phyloP scores from a whole-genome alignment of 768 basidiomycete genomes.

The Cystobasidium tubakii region DNA sequence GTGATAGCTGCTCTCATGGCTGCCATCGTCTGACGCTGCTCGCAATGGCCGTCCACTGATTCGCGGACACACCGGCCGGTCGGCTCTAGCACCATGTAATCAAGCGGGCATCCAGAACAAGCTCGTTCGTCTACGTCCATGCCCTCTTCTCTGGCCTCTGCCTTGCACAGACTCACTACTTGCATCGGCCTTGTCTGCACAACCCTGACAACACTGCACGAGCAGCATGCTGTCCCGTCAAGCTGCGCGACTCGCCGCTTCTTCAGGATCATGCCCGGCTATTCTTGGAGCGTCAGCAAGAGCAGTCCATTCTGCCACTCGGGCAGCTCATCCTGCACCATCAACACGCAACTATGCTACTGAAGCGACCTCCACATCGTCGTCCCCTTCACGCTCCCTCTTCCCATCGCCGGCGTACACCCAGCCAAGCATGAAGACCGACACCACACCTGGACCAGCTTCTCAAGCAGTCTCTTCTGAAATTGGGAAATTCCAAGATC shows the following conservation, averaged over 20 bases:
- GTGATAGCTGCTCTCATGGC: not conserved
- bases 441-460: constrained; percentile 17
- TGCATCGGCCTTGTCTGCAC: too few relatives aligned
- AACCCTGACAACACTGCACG: not conserved
- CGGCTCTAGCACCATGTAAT: not conserved
- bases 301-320: not conserved
- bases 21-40: too few relatives aligned
- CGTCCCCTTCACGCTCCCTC: constrained; percentile 1
- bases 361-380: constrained; percentile 13
- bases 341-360: constrained; percentile 5
- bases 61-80: not conserved
- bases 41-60: not conserved
- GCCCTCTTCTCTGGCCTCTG: too few relatives aligned
- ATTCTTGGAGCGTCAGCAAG: not conserved
- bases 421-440: constrained; percentile 1
- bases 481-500: constrained; percentile 47
- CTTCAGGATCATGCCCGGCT: not conserved
- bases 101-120: too few relatives aligned
- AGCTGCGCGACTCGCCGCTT: constrained; percentile 18
- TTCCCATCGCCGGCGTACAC: constrained; percentile 26
- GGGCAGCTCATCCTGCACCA: not conserved
- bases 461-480: constrained; percentile 1
- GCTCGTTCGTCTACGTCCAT: too few relatives aligned
- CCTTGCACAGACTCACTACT: too few relatives aligned
- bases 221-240: not conserved